Conservation (phyloP, 75 land plant species). For the Chamaecyparis obtusa region DNA sequence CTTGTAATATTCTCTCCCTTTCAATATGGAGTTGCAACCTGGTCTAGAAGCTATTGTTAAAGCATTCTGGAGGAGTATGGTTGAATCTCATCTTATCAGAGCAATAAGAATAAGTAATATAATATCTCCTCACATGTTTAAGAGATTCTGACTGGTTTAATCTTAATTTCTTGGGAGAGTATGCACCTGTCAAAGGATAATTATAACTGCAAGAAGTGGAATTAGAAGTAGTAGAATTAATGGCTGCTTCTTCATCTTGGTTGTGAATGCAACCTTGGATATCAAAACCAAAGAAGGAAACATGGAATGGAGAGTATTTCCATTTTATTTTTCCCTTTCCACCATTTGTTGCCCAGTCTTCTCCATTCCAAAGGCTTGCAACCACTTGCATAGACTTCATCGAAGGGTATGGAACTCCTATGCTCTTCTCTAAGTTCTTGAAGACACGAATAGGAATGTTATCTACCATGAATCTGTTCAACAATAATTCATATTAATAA, state of each 20-base stretch:
- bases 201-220: neutral
- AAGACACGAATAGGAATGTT: constrained; percentile 26
- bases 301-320: constrained; percentile 35
- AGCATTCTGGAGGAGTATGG: constrained; percentile 1
- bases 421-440: neutral
- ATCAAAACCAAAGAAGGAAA: constrained; percentile 27
- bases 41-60: neutral
- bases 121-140: neutral
- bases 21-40: neutral
- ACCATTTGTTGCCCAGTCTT: constrained; percentile 51
- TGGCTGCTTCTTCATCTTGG: neutral
- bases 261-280: constrained; percentile 22
- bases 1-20: too few relatives aligned
- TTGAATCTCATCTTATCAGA: neutral
- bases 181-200: neutral
- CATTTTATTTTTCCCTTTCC: constrained; percentile 39
- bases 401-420: constrained; percentile 23
- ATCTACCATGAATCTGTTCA: constrained; percentile 37
- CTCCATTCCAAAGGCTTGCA: constrained; percentile 55
- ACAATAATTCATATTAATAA: neutral
- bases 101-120: constrained; percentile 10
- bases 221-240: neutral
- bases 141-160: neutral
- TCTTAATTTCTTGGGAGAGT: neutral
- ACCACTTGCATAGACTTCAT: constrained; percentile 37